Conservation (phyloP, 1,284 basidiomycete species). For the Trichosporon sp. region DNA sequence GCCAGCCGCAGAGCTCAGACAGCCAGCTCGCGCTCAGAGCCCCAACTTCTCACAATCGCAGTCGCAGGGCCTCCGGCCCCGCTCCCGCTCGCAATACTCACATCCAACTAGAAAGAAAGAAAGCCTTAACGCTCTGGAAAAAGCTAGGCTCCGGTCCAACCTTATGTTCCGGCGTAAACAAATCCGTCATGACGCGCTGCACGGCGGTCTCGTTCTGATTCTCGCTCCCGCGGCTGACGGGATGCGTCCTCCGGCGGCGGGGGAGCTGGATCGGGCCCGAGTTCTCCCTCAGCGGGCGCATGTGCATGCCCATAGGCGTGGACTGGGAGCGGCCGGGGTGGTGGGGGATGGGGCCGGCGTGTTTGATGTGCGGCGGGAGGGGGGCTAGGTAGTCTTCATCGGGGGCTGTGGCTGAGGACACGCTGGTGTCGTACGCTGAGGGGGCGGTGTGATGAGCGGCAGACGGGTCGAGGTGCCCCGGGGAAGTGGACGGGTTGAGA, state of each 20-base stretch:
- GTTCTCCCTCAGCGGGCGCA: background rate
- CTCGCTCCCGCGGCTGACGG: too few species aligned
- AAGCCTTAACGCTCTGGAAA: slow-evolving; percentile 36
- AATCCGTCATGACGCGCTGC: slow-evolving; percentile 38
- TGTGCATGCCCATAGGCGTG: background rate
- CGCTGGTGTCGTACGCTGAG: too few species aligned
- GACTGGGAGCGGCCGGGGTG: background rate
- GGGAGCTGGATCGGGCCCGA: background rate
- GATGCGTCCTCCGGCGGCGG: background rate
- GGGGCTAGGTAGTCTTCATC: background rate
- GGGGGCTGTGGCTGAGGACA: background rate
- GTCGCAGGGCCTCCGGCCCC: background rate
- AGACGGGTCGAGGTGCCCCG: background rate
- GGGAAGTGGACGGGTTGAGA: background rate
- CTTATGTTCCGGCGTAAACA: slow-evolving; percentile 44
- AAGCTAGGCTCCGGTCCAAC: slow-evolving; percentile 47
- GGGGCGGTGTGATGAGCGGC: too few species aligned
- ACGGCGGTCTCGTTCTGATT: slow-evolving; percentile 6
- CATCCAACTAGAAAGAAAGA: slow-evolving; percentile 46
- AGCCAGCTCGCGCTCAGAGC: too few species aligned
- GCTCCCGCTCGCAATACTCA: too few species aligned
- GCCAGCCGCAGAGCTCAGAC: too few species aligned
- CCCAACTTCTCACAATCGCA: too few species aligned
- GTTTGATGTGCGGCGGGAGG: background rate
- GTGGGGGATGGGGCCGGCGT: too few species aligned